Base-by-base conservation (phyloP, 208 protist species). In the Lotmaria passim region DNA sequence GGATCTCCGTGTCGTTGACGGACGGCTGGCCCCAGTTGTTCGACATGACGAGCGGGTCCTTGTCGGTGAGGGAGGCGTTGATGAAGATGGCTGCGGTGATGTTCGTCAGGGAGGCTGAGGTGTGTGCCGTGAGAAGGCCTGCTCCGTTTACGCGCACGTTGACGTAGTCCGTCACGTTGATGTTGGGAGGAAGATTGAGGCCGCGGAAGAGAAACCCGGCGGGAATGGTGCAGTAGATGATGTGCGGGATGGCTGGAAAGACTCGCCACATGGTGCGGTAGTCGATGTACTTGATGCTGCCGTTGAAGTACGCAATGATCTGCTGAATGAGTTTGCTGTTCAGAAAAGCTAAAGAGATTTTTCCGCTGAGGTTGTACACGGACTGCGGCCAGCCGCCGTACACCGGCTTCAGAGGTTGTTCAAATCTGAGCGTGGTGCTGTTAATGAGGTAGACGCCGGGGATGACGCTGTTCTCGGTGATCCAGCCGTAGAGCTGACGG, bases 1-100 rank as follows among this genome's bases (percentile, higher is more conserved):
- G 5, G 10, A 65, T 41, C 7, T 31, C 24, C 24, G 30, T 17
- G 38, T 36, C 7, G 30, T 31, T 68, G 28, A 63, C 26, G 15
- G 39, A 30, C 7, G 24, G 41, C 60, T 77, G 59, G 1, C 48
- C 62, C 69, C 62, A 73, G 57, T 52, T 75, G 64, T 73, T 69
- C 0, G 51, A 60, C 39, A 79, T 28, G 3, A 79, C 48, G 14
- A 58, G 46, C 21, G 67, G 67, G 57, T 73, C 67, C n/a, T 24
- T 15, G 17, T 48, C n/a, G 28, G 14, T 23, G 53, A 65, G 67
- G 26, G 41, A 33, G 10, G 15, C 11, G 23, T 44, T 26, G 11
- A 51, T 6, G 26, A 73, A 47, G 19, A 65, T 26, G 12, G 57
- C 67, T 8, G 50, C 24, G 34, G 50, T 47, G 55, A 36, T n/a